These are phyloP conservation scores for slime mould (Dictyostelium discoideum) DNA, from an alignment of 78 protist genomes.

Conservation along the genomic window dicty_2.7 NC_007089.4:2033001-2033500, in stretches of 20 bases:
- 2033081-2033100: conserved; percentile 74
- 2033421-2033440: conserved; percentile 48
- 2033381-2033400: conserved; percentile 60
- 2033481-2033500: not conserved
- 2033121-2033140: conserved; percentile 88
- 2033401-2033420: conserved; percentile 63
- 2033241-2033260: conserved; percentile 83
- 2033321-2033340: conserved; percentile 63
- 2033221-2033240: conserved; percentile 87
- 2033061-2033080: conserved; percentile 88
- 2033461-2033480: conserved; percentile 59
- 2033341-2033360: conserved; percentile 70
- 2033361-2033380: conserved; percentile 76
- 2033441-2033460: conserved; percentile 75
- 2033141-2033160: conserved; percentile 80
- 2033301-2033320: conserved; percentile 80
- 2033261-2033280: conserved; percentile 83
- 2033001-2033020: conserved; percentile 87
- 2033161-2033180: conserved; percentile 87
- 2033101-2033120: conserved; percentile 83
- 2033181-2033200: conserved; percentile 74
- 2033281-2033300: conserved; percentile 58
- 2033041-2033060: conserved; percentile 84
- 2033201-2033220: conserved; percentile 74
- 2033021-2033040: conserved; percentile 79